Percentiles rank a stretch among this genome's conserved stretches.
Conservation (phyloP, 192 early-diverging fungal genomes). For the Backusella circina region DNA sequence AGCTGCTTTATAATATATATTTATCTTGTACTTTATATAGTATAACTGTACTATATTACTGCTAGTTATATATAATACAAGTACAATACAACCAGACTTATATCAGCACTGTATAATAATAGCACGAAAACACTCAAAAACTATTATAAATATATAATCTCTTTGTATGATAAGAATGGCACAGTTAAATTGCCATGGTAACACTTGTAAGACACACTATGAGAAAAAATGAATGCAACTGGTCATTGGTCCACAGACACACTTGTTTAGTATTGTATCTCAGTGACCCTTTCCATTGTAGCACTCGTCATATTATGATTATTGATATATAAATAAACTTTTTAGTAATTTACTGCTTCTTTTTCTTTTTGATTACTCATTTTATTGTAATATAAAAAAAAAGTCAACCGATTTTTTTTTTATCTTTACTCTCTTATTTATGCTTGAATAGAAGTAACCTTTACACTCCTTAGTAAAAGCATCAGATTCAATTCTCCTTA, state of each 20-base stretch:
- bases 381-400: background rate
- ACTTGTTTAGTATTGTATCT: constrained; percentile 3
- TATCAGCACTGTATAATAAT: no score
- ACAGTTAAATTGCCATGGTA: background rate
- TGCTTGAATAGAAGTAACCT: background rate
- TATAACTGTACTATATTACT: no score
- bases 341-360: background rate
- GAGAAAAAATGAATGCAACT: background rate
- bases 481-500: background rate
- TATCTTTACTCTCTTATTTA: background rate
- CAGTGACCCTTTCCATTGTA: background rate
- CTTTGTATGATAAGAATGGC: background rate
- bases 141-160: background rate
- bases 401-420: background rate
- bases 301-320: background rate
- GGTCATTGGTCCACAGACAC: background rate
- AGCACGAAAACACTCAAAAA: no score
- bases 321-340: background rate
- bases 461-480: background rate
- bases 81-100: no score
- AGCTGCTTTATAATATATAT: no score
- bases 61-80: no score
- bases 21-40: no score
- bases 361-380: background rate
- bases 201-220: background rate